Percentiles rank a stretch among this genome's conserved stretches.
Conservation (phyloP, 768 basidiomycete species). For the Termitomyces sp. region DNA sequence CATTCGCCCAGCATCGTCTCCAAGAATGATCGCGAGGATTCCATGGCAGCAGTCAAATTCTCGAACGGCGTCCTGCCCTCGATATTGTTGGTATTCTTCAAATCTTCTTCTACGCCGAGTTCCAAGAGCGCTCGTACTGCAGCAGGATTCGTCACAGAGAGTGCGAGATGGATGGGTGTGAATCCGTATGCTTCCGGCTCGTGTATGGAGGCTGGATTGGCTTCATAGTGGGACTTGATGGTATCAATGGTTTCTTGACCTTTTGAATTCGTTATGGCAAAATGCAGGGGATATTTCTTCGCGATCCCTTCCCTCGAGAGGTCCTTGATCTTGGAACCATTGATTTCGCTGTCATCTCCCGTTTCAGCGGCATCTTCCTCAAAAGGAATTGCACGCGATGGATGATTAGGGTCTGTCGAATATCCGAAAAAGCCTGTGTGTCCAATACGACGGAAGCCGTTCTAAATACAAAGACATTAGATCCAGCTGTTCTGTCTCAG, state of each 20-base stretch:
- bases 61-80: conserved; percentile 5
- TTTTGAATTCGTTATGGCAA: background rate
- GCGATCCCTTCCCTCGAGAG: conserved; percentile 1
- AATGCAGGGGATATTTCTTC: conserved; percentile 1
- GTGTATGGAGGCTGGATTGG: background rate
- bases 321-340: background rate
- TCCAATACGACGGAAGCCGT: conserved; percentile 10
- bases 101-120: conserved; percentile 2
- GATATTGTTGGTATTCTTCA: conserved; percentile 1
- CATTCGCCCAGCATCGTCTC: conserved; percentile 1
- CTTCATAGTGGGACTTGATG: background rate
- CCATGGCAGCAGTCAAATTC: background rate
- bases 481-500: background rate
- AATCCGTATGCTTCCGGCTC: background rate
- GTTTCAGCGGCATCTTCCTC: conserved; percentile 1
- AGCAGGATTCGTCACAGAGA: background rate
- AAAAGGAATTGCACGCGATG: conserved; percentile 1
- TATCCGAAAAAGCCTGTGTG: conserved; percentile 10
- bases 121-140: background rate
- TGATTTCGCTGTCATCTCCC: background rate
- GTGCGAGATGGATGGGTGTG: background rate
- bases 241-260: background rate
- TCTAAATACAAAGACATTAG: background rate
- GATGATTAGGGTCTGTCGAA: conserved; percentile 4
- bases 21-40: conserved; percentile 1